Evolutionary conservation across 352 stramenopile species (phyloP), one percentile per base, ranked within the genome.

Genomic region (Pythium guiyangense): DNA sequence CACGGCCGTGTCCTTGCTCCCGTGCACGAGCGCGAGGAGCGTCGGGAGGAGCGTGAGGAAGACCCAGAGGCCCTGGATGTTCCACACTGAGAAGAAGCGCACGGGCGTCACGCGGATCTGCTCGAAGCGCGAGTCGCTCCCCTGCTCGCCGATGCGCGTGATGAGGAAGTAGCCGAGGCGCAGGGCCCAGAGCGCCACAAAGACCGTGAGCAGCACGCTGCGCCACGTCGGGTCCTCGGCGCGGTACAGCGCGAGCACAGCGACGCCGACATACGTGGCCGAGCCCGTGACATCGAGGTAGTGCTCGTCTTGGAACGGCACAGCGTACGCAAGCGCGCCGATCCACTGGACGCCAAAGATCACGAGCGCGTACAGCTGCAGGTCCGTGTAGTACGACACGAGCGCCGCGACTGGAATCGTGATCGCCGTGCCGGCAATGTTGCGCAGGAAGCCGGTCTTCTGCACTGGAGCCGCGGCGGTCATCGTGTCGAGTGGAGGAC

Each of bases 211-310:
- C 54, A 91, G 55, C 15, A 73, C 58, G 29, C 69, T 76, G 42
- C 79, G 75, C 73, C 75, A 84, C 12, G 59, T 69, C 37, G 71
- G 64, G 39, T 63, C 60, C 5, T 70, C 64, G 2, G 59, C 60
- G 40, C 68, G 51, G 26, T 57, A 44, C 48, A 73, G 72, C 27
- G 69, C 71, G 25, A 84, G 64, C 45, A 74, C 34, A 10, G 68
- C 78, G 20, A 92, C 69, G 4, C 54, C 61, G 25, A 76, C 74
- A 62, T 82, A 89, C 31, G 84, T 94, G 29, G 67, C 37, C 44
- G 84, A 77, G 62, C 84, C 84, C 37, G 77, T 90, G 50, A 92
- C 60, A 59, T 94, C 82, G 61, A 89, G 86, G 57, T 84, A 90
- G 20, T 69, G 79, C 62, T 93, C 84, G 45, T 81, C 79, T 49